Conservation (phyloP, 345 rosid genomes). For the Eucalyptus curtisii region DNA sequence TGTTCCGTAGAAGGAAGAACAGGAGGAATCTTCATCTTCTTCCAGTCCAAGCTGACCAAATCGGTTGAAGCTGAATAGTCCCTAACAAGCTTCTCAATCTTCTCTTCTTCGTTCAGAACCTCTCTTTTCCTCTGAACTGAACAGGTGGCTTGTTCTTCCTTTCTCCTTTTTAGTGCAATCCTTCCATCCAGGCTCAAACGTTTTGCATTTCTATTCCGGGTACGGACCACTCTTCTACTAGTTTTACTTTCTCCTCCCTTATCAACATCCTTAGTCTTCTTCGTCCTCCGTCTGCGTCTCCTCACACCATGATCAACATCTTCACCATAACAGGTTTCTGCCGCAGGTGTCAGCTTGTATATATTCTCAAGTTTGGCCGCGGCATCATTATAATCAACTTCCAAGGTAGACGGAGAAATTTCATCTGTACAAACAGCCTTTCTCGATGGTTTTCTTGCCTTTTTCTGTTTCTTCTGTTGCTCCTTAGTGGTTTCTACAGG, state of each 20-base stretch:
- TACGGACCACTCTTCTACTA: constrained; percentile 30
- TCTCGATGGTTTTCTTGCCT: constrained; percentile 16
- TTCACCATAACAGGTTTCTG: constrained; percentile 17
- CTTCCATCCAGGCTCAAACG: constrained; percentile 71
- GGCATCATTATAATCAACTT: constrained; percentile 77
- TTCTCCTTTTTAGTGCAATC: constrained; percentile 33
- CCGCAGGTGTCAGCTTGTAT: constrained; percentile 62
- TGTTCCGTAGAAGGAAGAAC: constrained; percentile 79
- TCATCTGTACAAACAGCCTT: constrained; percentile 13
- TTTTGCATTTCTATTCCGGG: constrained; percentile 25
- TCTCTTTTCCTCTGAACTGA: constrained; percentile 7
- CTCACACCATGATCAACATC: constrained; percentile 7
- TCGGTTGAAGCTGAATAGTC: constrained; percentile 65
- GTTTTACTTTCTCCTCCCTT: constrained; percentile 1
- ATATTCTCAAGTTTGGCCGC: constrained; percentile 83
- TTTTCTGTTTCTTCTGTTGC: constrained; percentile 26
- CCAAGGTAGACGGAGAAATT: constrained; percentile 22
- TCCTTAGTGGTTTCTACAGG: constrained; percentile 36
- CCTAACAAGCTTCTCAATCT: constrained; percentile 62
- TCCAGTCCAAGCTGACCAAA: constrained; percentile 85
- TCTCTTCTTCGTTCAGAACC: constrained; percentile 31
- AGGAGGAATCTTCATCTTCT: constrained; percentile 90
- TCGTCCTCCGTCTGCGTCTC: constrained; percentile 28
- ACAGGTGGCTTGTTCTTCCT: constrained; percentile 11
- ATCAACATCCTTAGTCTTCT: constrained; percentile 19